phyloP scores from a whole-genome alignment of 225 moss, liverwort and hornwort genomes.

The Antitrichia curtipendula region DNA sequence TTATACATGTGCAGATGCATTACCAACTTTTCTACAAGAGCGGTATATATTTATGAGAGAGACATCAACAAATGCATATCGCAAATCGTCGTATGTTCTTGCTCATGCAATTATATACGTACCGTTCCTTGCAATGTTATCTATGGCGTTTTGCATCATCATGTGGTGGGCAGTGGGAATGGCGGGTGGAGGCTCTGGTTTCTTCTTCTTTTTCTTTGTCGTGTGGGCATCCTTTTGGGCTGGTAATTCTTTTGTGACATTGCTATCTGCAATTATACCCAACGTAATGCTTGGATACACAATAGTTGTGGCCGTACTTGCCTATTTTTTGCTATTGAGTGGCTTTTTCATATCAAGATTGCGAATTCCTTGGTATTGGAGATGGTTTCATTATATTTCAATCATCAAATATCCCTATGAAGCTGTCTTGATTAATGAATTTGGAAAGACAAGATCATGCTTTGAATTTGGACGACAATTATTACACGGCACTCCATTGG shows the following conservation, averaged over 20 bases:
- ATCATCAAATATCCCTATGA: constrained; percentile 79
- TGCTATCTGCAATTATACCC: constrained; percentile 52
- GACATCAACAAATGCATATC: constrained; percentile 66
- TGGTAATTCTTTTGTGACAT: constrained; percentile 38
- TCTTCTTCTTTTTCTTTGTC: constrained; percentile 1
- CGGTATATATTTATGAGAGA: constrained; percentile 75
- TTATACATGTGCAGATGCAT: constrained; percentile 66
- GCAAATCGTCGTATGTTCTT: constrained; percentile 61
- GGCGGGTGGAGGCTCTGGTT: constrained; percentile 19
- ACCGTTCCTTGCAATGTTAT: constrained; percentile 43
- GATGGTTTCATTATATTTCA: constrained; percentile 78
- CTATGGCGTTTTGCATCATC: constrained; percentile 30
- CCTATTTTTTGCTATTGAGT: constrained; percentile 65
- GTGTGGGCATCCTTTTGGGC: constrained; percentile 25
- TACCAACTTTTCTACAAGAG: constrained; percentile 71
- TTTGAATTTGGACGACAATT: constrained; percentile 52
- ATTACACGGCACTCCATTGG: constrained; percentile 43
- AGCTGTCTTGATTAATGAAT: constrained; percentile 66
- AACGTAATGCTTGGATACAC: constrained; percentile 67
- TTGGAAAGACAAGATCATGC: constrained; percentile 19
- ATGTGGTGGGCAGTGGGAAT: constrained; percentile 74
- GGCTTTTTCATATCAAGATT: constrained; percentile 63
- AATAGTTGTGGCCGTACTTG: constrained; percentile 44
- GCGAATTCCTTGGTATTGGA: constrained; percentile 62
- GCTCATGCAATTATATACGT: constrained; percentile 61